Base-by-base conservation (phyloP, 257 asterid species). In the Paraleonurus japonicus region DNA sequence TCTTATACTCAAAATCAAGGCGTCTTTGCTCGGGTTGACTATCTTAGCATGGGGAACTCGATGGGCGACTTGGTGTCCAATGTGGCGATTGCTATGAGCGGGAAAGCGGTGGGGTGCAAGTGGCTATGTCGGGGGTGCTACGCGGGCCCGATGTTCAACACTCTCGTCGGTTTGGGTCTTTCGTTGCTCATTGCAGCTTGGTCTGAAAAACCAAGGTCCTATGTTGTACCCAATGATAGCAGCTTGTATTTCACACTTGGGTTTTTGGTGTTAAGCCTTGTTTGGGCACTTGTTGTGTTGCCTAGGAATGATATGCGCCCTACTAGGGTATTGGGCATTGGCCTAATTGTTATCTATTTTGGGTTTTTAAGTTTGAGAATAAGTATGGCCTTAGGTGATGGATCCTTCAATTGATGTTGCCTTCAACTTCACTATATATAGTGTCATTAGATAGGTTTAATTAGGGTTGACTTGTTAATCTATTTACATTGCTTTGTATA, bases 71-170 rank as follows among this genome's bases (percentile, higher is more conserved):
- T 92, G 4, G 82, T 89, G 88, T 84, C 98, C 2, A 92, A 92
- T 16, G 87, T 86, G n/a, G 92, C 93, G 0, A 80, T 92, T 75
- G 96, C 98, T 0, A 66, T 75, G 83, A 92, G 79, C 4, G 85
- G 89, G 76, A 80, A 15, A 81, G 83, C 7, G 95, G 83, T 7
- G 95, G 98, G 0, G 83, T 87, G 72, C 98, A 92, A 84, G 85
- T 89, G 57, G 96, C 97, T 20, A 86, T 89, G 72, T 87, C 97
- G 0, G 97, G 97, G 97, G 15, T 86, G 89, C 69, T 92, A 76
- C 57, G 98, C 95, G 0, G 98, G 98, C 37, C 96, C 96, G 0
- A 89, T 92, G 98, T 92, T 92, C 85, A 92, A 89, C 77, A 85
- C 85, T 3, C 81, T 92, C 28, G 82, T 72, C 4, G 98, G 98